These are phyloP conservation scores for Backusella mclennaniae DNA, from an alignment of 192 early-diverging fungal species.

Conservation along the genomic window DNA sequence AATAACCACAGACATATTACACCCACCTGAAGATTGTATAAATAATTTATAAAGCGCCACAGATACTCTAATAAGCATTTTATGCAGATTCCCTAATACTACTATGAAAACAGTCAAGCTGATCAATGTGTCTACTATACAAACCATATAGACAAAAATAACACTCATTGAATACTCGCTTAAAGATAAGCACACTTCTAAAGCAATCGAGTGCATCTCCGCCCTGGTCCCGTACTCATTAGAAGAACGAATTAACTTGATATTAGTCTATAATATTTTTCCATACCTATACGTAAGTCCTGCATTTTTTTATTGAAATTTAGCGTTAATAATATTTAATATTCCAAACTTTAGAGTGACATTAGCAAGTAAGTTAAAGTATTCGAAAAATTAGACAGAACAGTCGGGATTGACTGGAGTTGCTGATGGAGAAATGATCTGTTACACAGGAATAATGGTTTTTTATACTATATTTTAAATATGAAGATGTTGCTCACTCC, in stretches of 20 bases:
- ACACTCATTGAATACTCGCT: background rate
- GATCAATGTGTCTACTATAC: background rate
- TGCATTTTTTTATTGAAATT: background rate
- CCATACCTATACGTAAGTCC: background rate
- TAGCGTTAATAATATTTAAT: background rate
- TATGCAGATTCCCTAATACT: background rate
- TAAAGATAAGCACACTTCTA: background rate
- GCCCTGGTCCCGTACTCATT: background rate
- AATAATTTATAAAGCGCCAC: slow-evolving; percentile 2
- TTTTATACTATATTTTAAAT: background rate
- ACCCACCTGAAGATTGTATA: background rate
- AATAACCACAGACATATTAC: background rate
- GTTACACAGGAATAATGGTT: background rate
- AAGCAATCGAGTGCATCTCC: background rate
- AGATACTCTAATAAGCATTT: background rate
- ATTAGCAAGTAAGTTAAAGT: background rate
- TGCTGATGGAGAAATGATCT: background rate
- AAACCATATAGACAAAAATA: background rate
- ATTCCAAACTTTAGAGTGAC: background rate
- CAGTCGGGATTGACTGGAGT: background rate
- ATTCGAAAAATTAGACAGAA: background rate
- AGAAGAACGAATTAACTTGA: no score
- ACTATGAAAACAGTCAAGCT: background rate
- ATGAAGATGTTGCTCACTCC: background rate
- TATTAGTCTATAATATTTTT: background rate